Percentiles rank a stretch among this genome's conserved stretches.
phyloP scores from a whole-genome alignment of 345 rosid genomes.

The Citrus medica region DNA sequence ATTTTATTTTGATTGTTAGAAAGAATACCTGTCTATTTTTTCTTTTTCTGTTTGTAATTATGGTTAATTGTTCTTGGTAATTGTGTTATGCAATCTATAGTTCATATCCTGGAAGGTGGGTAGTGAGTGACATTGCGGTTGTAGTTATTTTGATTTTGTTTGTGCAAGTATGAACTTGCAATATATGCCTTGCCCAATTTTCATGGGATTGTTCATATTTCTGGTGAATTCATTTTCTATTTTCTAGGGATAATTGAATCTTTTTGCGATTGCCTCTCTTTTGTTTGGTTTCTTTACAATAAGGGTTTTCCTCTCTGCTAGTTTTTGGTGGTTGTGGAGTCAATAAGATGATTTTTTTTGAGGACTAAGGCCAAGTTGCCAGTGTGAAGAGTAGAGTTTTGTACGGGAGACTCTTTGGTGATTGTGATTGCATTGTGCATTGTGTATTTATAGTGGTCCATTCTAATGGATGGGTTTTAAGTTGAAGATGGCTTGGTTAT shows the following conservation, averaged over 20 bases:
- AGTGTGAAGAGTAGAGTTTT: neutral
- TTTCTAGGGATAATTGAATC: neutral
- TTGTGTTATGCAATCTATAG: neutral
- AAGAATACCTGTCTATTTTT: neutral
- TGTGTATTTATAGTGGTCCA: no score
- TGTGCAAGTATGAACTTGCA: neutral
- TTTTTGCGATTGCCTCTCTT: neutral
- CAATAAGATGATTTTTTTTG: neutral
- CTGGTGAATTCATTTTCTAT: neutral
- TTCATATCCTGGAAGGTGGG: neutral
- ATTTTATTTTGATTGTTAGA: neutral
- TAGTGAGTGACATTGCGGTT: neutral
- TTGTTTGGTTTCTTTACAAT: neutral
- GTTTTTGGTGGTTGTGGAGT: neutral
- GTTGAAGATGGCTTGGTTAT: neutral
- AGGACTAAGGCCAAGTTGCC: neutral
- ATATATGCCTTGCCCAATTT: neutral
- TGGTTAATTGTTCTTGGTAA: neutral
- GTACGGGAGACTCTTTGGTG: neutral
- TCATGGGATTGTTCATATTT: neutral
- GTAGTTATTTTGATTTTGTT: neutral
- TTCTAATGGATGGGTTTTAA: neutral
- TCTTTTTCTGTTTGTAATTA: neutral
- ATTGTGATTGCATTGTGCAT: neutral
- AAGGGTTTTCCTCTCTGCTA: neutral